Base-by-base conservation (phyloP, 176 grass and related monocot genomes). In the Cenchrus americanus region DNA sequence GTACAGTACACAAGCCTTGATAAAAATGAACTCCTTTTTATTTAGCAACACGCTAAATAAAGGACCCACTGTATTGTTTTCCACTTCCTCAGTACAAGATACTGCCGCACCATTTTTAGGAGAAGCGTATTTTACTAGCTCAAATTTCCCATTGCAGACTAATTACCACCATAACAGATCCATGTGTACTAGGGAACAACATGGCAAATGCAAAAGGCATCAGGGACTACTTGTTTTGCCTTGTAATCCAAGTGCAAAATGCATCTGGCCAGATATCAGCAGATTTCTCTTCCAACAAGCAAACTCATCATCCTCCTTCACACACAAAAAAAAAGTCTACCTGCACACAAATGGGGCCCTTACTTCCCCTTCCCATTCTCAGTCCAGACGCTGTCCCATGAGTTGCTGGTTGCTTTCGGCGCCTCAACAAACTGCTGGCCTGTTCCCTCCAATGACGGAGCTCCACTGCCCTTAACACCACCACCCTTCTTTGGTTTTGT, bases 301-400 rank as follows among this genome's bases (percentile, higher is more conserved):
- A 79, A 86, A 53, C 59, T 52, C 27, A 9, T 69, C 52, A 24
- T 80, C 57, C 9, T 52, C 44, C 43, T 44, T 37, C 24, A 30
- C 27, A 30, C 27, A 30, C 51, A 76, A 6, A 70, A 69, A 74
- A 54, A 72, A 60, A 37, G n/a, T 37, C 53, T 43, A n/a, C 9
- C 50, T 21, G 43, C 7, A 51, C 42, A 86, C 18, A 68, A 58
- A 43, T 17, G 10, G 42, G 37, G 30, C 14, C 49, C 73, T 86
- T 79, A 86, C 65, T 85, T 68, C 57, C 94, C 84, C 40, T 54
- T 91, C 69, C 53, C 69, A 84, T 88, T 76, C 55, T 67, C 75
- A 62, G 74, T 84, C 91, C 94, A 97, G 51, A 86, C 87, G 7
- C 70, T 94, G 70, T 97, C 94, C 91, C 91, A 94, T 12, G 85